Evolutionary conservation across 331 rosid genomes (phyloP).

Genomic region (Malus hybrid): DNA sequence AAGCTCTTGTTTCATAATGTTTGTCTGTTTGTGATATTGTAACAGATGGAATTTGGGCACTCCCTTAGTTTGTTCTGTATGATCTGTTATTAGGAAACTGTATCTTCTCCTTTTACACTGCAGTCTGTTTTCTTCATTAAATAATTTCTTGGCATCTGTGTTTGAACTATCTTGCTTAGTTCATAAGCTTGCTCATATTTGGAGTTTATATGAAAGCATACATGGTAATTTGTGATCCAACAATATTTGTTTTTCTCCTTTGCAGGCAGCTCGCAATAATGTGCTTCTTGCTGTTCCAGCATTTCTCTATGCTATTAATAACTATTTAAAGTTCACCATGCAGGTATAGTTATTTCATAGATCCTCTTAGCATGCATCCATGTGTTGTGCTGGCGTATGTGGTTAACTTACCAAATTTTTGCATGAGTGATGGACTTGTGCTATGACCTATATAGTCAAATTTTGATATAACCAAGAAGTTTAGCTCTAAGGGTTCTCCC

Average conservation of each 20-base stretch:
- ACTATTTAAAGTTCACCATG: slow-evolving; percentile 95
- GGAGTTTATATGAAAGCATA: neutral
- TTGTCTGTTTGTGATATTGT: neutral
- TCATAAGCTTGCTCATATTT: neutral
- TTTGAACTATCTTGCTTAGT: neutral
- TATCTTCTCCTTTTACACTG: neutral
- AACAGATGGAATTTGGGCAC: neutral
- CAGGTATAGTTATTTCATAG: slow-evolving; percentile 47
- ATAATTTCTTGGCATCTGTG: neutral
- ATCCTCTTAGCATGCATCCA: neutral
- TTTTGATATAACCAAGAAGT: neutral
- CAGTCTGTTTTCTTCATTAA: neutral
- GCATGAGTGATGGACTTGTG: neutral
- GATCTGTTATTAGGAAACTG: neutral
- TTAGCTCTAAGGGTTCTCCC: neutral
- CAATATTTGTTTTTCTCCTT: slow-evolving; percentile 6
- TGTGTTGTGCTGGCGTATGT: neutral
- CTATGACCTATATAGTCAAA: neutral
- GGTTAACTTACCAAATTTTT: neutral
- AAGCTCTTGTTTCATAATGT: neutral
- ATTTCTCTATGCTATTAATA: slow-evolving; percentile 86
- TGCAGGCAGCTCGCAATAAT: slow-evolving; percentile 95
- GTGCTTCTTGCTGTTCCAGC: slow-evolving; percentile 98
- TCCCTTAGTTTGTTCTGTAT: neutral
- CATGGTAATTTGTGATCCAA: neutral